Percentiles rank a stretch among this genome's conserved stretches.
Conservation (phyloP, 805 yeast genomes). For the Yarrowia sp. region DNA sequence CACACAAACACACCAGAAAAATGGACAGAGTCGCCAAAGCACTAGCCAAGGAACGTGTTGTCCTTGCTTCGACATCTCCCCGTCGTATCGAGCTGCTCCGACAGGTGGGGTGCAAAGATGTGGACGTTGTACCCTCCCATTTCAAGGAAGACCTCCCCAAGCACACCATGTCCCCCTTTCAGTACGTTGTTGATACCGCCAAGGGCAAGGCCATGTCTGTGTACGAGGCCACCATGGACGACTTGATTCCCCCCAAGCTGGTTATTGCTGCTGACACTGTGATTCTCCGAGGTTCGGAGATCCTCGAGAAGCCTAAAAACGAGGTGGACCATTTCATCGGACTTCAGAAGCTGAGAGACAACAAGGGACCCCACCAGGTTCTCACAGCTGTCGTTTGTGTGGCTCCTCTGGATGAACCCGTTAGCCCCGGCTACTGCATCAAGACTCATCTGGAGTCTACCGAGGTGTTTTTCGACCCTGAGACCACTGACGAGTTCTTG, state of each 20-base stretch:
- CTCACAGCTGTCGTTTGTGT: slow-evolving; percentile 63
- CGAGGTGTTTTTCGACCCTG: slow-evolving; percentile 50
- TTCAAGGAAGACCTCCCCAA: slow-evolving; percentile 82
- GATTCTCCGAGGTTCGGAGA: slow-evolving; percentile 63
- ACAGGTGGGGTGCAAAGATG: slow-evolving; percentile 49
- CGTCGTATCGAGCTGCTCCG: slow-evolving; percentile 78
- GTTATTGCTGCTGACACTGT: slow-evolving; percentile 78
- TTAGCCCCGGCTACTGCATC: slow-evolving; percentile 54
- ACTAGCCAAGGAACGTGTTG: slow-evolving; percentile 50
- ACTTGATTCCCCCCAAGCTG: slow-evolving; percentile 48
- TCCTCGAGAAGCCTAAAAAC: slow-evolving; percentile 82
- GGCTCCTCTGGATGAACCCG: slow-evolving; percentile 53
- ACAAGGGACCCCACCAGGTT: slow-evolving; percentile 56
- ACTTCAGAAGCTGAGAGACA: slow-evolving; percentile 60
- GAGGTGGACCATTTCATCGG: slow-evolving; percentile 57
- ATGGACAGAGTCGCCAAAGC: slow-evolving; percentile 31
- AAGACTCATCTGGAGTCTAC: slow-evolving; percentile 56
- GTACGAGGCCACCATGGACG: slow-evolving; percentile 53
- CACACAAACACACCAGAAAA: background rate
- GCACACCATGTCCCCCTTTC: slow-evolving; percentile 54
- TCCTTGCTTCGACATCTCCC: slow-evolving; percentile 86
- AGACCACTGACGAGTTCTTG: slow-evolving; percentile 62
- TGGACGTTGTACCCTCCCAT: slow-evolving; percentile 62
- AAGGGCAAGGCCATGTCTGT: slow-evolving; percentile 71
- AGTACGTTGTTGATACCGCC: slow-evolving; percentile 78